phyloP scores from a whole-genome alignment of 2,329 filamentous ascomycete genomes.

The Ceratocystis destructans region DNA sequence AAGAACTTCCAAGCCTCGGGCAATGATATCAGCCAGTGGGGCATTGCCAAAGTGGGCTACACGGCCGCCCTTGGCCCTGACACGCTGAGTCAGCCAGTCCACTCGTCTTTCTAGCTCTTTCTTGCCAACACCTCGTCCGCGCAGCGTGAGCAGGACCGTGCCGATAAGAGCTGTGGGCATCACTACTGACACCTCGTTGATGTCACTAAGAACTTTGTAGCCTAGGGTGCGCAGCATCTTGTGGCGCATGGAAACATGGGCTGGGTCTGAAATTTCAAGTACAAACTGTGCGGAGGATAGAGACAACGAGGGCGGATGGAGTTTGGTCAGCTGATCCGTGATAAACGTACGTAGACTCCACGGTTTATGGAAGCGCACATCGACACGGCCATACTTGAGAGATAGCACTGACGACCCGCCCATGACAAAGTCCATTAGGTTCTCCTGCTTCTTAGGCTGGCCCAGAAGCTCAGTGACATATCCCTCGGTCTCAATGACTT shows the following conservation, averaged over 20 bases:
- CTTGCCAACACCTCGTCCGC: slow-evolving; percentile 83
- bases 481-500: slow-evolving; percentile 93
- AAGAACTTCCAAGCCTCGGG: slow-evolving; percentile 80
- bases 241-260: slow-evolving; percentile 44
- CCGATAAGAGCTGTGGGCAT: slow-evolving; percentile 97
- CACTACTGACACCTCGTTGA: slow-evolving; percentile 90
- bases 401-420: slow-evolving; percentile 75
- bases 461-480: slow-evolving; percentile 91
- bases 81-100: slow-evolving; percentile 74
- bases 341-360: slow-evolving; percentile 84
- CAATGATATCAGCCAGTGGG: slow-evolving; percentile 67
- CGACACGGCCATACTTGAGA: slow-evolving; percentile 76
- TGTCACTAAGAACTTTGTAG: slow-evolving; percentile 84
- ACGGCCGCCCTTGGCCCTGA: slow-evolving; percentile 73
- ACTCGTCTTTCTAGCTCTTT: slow-evolving; percentile 73
- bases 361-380: slow-evolving; percentile 90
- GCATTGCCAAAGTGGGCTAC: slow-evolving; percentile 85
- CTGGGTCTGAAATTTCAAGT: slow-evolving; percentile 26
- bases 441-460: slow-evolving; percentile 91
- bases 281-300: slow-evolving; percentile 29
- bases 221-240: slow-evolving; percentile 74
- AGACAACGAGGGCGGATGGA: slow-evolving; percentile 28
- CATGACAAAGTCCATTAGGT: slow-evolving; percentile 76
- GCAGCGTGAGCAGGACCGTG: slow-evolving; percentile 78
- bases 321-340: slow-evolving; percentile 50